phyloP scores from a whole-genome alignment of 805 yeast species.

The Sugiyamaella marilandica region DNA sequence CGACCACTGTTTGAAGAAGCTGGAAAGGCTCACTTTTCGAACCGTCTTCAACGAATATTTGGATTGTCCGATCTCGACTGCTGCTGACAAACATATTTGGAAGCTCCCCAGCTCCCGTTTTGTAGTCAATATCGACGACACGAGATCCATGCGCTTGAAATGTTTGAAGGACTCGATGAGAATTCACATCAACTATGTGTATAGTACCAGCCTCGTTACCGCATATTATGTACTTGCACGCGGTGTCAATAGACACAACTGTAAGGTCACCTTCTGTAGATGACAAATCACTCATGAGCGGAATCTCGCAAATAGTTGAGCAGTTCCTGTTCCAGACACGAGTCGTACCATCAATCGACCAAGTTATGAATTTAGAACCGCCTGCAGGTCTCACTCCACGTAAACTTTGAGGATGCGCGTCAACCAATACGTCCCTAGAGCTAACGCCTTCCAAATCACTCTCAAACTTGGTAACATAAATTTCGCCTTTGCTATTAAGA shows the following conservation, averaged over 20 bases:
- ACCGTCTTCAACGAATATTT: slow-evolving; percentile 38
- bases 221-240: neutral
- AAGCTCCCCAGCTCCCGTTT: neutral
- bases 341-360: slow-evolving; percentile 20
- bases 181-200: slow-evolving; percentile 6
- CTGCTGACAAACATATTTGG: slow-evolving; percentile 19
- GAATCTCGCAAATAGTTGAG: neutral
- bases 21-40: slow-evolving; percentile 38
- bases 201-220: slow-evolving; percentile 14
- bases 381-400: slow-evolving; percentile 13
- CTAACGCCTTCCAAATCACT: neutral
- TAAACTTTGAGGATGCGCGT: slow-evolving; percentile 12
- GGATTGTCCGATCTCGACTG: slow-evolving; percentile 62
- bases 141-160: slow-evolving; percentile 22
- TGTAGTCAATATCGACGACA: slow-evolving; percentile 19
- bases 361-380: slow-evolving; percentile 13
- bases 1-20: slow-evolving; percentile 53
- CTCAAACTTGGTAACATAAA: neutral
- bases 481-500: slow-evolving; percentile 1
- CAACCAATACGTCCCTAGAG: slow-evolving; percentile 1
- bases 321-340: slow-evolving; percentile 9
- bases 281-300: neutral
- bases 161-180: neutral
- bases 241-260: neutral
- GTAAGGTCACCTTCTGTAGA: slow-evolving; percentile 4